Evolutionary conservation across 2,329 filamentous ascomycete genomes (phyloP).

Genomic region (Claviceps sp.): DNA sequence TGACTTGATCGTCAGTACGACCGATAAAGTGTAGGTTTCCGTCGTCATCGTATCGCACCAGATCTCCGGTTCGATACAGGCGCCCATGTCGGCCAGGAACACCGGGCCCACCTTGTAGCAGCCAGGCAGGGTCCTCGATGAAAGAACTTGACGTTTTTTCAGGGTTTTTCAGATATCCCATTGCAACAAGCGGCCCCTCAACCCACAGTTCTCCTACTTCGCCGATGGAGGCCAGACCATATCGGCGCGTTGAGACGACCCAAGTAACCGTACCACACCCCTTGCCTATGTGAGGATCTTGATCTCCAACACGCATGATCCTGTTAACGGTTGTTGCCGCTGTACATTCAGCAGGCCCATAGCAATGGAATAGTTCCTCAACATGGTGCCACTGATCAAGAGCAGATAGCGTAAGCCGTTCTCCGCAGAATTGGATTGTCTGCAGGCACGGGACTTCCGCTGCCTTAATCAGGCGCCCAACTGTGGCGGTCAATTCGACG

Average conservation of each 20-base stretch:
- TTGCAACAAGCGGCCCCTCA: not conserved
- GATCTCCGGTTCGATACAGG: conserved; percentile 13
- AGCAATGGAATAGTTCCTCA: not conserved
- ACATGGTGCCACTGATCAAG: too few relatives aligned
- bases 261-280: not conserved
- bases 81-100: not conserved
- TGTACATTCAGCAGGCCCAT: too few relatives aligned
- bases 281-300: not conserved
- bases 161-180: conserved; percentile 1
- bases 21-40: conserved; percentile 13
- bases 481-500: too few relatives aligned
- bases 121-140: not conserved
- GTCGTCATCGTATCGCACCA: conserved; percentile 8
- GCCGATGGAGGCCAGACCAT: not conserved
- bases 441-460: too few relatives aligned
- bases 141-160: not conserved
- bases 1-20: conserved; percentile 12
- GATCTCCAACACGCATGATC: not conserved
- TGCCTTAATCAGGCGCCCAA: too few relatives aligned
- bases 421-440: too few relatives aligned
- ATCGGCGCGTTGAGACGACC: not conserved
- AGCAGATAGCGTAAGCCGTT: too few relatives aligned
- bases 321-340: conserved; percentile 1
- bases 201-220: conserved; percentile 3
- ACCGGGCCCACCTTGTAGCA: not conserved